These are phyloP conservation scores for Schrenkiella parvula DNA, from an alignment of 345 rosid species.

Conservation along the genomic window DNA sequence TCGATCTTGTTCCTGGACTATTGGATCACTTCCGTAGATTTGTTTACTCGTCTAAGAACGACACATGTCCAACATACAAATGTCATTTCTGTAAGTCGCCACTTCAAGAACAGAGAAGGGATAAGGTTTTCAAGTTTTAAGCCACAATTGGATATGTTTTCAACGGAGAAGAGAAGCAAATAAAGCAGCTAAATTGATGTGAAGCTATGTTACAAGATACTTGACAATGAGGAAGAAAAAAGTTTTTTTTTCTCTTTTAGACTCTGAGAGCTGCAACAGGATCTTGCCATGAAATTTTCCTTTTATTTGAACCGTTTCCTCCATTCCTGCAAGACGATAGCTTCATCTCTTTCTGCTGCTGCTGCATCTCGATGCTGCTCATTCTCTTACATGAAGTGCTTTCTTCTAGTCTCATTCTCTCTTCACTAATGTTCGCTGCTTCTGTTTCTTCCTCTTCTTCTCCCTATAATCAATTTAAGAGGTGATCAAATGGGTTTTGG, in stretches of 20 bases:
- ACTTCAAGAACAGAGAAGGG: conserved; percentile 20
- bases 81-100: not conserved
- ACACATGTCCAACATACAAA: conserved; percentile 14
- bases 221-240: not conserved
- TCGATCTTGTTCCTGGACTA: conserved; percentile 21
- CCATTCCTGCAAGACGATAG: conserved; percentile 56
- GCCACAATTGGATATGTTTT: conserved; percentile 1
- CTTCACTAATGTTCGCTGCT: conserved; percentile 4
- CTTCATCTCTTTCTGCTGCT: conserved; percentile 46
- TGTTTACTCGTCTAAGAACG: not conserved
- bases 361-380: conserved; percentile 35
- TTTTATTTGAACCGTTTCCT: conserved; percentile 61
- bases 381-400: conserved; percentile 20
- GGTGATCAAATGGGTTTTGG: not conserved
- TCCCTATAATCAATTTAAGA: conserved; percentile 39
- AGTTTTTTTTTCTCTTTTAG: conserved; percentile 12
- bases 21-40: not conserved
- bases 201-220: conserved; percentile 18
- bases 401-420: conserved; percentile 45
- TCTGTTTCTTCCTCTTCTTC: conserved; percentile 56
- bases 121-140: conserved; percentile 13
- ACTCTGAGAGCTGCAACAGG: conserved; percentile 71
- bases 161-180: conserved; percentile 8
- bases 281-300: conserved; percentile 97
- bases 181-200: not conserved